Conservation (phyloP, 2,329 filamentous ascomycete species). For the Tricladium varicosporioides region DNA sequence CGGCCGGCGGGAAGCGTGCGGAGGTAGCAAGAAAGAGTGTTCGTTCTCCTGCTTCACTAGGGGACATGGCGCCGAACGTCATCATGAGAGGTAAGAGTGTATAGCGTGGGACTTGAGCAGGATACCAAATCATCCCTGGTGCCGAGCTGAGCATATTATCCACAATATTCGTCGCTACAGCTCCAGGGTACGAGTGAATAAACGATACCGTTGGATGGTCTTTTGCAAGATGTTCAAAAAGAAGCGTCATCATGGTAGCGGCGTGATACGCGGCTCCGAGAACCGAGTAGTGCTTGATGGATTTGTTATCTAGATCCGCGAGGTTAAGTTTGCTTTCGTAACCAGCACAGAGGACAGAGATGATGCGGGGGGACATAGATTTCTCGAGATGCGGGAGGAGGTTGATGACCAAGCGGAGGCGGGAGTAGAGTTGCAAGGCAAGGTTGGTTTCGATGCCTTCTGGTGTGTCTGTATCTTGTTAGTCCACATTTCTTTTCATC, state of each 20-base stretch:
- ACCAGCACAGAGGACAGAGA: conserved; percentile 52
- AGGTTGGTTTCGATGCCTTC: conserved; percentile 55
- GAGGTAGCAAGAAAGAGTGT: conserved; percentile 40
- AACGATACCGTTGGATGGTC: conserved; percentile 42
- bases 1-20: conserved; percentile 31
- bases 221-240: conserved; percentile 47
- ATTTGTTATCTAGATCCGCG: conserved; percentile 37
- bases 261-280: conserved; percentile 43
- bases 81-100: conserved; percentile 28
- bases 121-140: conserved; percentile 20
- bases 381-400: conserved; percentile 54
- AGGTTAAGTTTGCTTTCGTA: conserved; percentile 50
- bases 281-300: conserved; percentile 35
- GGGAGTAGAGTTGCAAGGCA: conserved; percentile 55
- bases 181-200: conserved; percentile 40
- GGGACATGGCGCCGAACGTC: conserved; percentile 24
- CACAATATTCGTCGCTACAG: conserved; percentile 38
- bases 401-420: conserved; percentile 55
- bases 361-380: conserved; percentile 46
- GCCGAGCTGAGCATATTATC: conserved; percentile 23
- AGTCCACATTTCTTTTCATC: too few species aligned
- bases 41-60: conserved; percentile 39
- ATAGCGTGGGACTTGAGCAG: conserved; percentile 22
- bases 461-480: conserved; percentile 43
- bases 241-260: conserved; percentile 50